Percentiles rank a stretch among this genome's conserved stretches.
These are phyloP conservation scores for Talaromyces ruber DNA, from an alignment of 495 filamentous ascomycete genomes.

Conservation along the genomic window DNA sequence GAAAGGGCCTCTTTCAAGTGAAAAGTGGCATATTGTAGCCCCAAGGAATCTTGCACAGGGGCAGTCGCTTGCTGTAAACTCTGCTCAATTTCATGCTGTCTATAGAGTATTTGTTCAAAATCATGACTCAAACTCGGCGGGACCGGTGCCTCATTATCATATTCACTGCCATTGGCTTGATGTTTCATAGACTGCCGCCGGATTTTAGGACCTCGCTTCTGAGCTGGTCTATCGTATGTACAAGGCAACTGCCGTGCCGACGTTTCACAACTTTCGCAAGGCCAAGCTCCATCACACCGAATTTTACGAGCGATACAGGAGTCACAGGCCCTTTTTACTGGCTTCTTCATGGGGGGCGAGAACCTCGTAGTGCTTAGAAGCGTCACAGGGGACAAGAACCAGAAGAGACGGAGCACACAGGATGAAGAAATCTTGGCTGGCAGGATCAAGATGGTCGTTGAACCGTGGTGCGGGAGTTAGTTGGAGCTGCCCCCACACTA, in stretches of 20 bases:
- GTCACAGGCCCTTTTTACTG: slow-evolving; percentile 24
- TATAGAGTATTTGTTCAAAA: background rate
- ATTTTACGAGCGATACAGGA: slow-evolving; percentile 24
- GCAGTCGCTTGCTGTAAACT: background rate
- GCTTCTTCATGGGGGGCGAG: slow-evolving; percentile 11
- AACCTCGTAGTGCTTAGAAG: background rate
- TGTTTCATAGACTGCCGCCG: slow-evolving; percentile 7
- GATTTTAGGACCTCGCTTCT: slow-evolving; percentile 21
- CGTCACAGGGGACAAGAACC: background rate
- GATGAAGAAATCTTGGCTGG: too few species aligned
- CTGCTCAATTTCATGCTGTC: background rate
- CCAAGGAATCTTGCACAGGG: background rate
- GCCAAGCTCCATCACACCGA: slow-evolving; percentile 23
- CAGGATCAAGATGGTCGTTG: background rate
- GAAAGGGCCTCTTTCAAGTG: background rate
- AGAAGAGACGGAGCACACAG: background rate
- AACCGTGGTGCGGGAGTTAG: background rate
- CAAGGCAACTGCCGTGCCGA: slow-evolving; percentile 14
- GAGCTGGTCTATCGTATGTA: slow-evolving; percentile 22
- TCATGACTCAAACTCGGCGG: background rate
- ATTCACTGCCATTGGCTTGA: background rate
- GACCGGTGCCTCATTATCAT: background rate
- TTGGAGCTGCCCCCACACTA: background rate
- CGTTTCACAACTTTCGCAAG: slow-evolving; percentile 19
- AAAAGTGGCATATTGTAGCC: background rate